Conservation (phyloP, 371 early-diverging fungal genomes). For the Umbelopsis sp. region DNA sequence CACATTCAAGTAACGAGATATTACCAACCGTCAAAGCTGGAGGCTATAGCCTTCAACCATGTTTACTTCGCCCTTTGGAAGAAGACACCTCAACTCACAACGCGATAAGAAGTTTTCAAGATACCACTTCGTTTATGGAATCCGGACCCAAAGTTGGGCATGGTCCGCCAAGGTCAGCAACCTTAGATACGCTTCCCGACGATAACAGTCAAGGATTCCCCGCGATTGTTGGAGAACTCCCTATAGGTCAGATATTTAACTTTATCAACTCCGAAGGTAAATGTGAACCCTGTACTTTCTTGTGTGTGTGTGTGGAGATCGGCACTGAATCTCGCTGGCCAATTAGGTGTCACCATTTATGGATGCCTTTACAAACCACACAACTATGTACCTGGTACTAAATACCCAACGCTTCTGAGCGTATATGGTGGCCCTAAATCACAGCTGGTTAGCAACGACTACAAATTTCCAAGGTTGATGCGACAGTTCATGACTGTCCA, state of each 20-base stretch:
- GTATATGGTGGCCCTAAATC: conserved; percentile 72
- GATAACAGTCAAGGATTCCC: not conserved
- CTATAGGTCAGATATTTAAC: conserved; percentile 41
- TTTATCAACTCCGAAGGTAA: conserved; percentile 41
- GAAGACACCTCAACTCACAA: not conserved
- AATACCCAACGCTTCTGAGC: conserved; percentile 61
- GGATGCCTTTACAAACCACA: conserved; percentile 70
- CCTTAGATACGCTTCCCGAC: not conserved
- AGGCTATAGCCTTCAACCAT: not conserved
- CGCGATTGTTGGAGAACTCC: conserved; percentile 20
- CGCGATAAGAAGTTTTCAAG: not conserved
- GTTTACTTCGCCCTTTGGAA: not conserved
- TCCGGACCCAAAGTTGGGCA: not conserved
- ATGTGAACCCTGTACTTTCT: not conserved
- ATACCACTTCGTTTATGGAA: not conserved
- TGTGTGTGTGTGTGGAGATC: too few species aligned
- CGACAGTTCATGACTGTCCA: conserved; percentile 66
- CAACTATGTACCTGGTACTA: conserved; percentile 48
- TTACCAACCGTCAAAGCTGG: conserved; percentile 15
- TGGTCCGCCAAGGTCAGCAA: not conserved
- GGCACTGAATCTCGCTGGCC: too few species aligned
- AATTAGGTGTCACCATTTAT: conserved; percentile 49
- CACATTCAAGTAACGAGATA: conserved; percentile 2
- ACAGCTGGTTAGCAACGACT: conserved; percentile 76
- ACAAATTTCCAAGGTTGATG: conserved; percentile 64